These are phyloP conservation scores for Sequoiadendron giganteum DNA, from an alignment of 75 land plant genomes.

Conservation along the genomic window DNA sequence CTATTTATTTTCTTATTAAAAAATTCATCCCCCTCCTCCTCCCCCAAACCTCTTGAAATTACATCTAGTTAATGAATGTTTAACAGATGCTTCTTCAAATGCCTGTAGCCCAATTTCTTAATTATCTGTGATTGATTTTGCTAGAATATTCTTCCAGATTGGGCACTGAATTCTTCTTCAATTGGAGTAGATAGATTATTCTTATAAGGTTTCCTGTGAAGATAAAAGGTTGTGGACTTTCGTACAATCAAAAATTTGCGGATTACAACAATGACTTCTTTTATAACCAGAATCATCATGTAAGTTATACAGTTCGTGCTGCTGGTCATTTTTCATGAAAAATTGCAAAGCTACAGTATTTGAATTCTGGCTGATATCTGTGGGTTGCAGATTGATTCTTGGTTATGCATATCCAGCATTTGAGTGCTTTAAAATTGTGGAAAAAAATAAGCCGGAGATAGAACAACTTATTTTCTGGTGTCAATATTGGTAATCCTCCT, in stretches of 20 bases:
- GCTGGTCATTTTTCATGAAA: background rate
- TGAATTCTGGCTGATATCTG: background rate
- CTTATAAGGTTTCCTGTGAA: background rate
- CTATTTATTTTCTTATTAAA: background rate
- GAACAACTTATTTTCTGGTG: slow-evolving; percentile 86
- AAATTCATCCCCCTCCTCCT: background rate
- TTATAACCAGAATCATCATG: slow-evolving; percentile 14
- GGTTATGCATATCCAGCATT: slow-evolving; percentile 95
- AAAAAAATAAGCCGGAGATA: slow-evolving; percentile 73
- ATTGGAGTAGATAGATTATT: background rate
- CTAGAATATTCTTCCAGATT: background rate
- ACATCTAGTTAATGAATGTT: background rate
- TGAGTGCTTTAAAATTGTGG: slow-evolving; percentile 86
- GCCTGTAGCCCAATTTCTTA: background rate
- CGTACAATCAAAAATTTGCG: background rate
- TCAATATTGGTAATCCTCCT: slow-evolving; percentile 74
- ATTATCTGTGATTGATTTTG: background rate
- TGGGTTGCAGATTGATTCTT: slow-evolving; percentile 57
- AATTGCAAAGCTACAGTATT: background rate
- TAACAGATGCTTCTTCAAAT: background rate
- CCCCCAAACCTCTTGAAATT: background rate
- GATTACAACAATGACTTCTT: slow-evolving; percentile 9
- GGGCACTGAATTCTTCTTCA: background rate
- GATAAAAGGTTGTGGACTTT: background rate
- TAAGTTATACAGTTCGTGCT: background rate